Percentiles rank a stretch among this genome's conserved stretches.
Conservation (phyloP, 2,329 filamentous ascomycete species). For the Arthrobotrys iridis region DNA sequence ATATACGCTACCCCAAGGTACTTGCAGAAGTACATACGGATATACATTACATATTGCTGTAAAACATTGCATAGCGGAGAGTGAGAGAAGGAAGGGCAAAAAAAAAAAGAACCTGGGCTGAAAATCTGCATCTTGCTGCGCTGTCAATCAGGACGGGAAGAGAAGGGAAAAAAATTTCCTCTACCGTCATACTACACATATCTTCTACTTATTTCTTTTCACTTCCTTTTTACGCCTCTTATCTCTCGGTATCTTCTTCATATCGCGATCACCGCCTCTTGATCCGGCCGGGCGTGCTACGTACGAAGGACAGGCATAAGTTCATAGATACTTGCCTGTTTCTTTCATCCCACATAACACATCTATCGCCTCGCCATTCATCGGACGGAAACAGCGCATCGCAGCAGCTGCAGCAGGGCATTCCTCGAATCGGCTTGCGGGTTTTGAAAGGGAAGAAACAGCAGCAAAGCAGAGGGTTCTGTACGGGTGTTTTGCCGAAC, state of each 20-base stretch:
- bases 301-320: neutral
- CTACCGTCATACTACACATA: conserved; percentile 8
- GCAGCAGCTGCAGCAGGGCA: conserved; percentile 31
- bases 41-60: conserved; percentile 41
- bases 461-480: no score
- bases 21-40: conserved; percentile 29
- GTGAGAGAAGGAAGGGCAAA: conserved; percentile 2
- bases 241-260: conserved; percentile 21
- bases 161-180: conserved; percentile 35
- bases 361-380: conserved; percentile 40
- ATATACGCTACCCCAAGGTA: conserved; percentile 48
- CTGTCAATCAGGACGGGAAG: conserved; percentile 46
- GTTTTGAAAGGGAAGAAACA: conserved; percentile 22
- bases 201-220: neutral
- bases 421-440: conserved; percentile 27
- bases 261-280: conserved; percentile 2
- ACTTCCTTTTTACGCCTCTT: conserved; percentile 1
- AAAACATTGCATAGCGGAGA: conserved; percentile 46
- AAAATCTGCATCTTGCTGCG: conserved; percentile 52
- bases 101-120: conserved; percentile 39
- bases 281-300: conserved; percentile 2
- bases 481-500: conserved; percentile 37
- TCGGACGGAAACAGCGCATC: conserved; percentile 48
- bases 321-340: conserved; percentile 3
- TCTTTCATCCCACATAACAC: conserved; percentile 15